Conservation (phyloP, 2,329 filamentous ascomycete species). For the Talaromyces rugulosus region DNA sequence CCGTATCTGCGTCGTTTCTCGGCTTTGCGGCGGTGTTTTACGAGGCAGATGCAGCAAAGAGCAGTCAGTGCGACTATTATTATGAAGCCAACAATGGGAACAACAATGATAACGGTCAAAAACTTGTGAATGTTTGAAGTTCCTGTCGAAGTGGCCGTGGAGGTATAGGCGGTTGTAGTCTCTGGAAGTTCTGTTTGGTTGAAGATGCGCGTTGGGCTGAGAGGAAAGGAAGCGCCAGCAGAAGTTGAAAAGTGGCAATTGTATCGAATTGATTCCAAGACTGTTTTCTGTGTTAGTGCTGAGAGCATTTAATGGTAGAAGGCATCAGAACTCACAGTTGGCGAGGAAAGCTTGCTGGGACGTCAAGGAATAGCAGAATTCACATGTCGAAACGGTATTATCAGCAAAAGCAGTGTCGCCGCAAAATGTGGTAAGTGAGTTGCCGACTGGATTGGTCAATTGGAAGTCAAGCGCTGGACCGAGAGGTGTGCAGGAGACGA, state of each 20-base stretch:
- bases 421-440: constrained; percentile 36
- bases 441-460: constrained; percentile 23
- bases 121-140: constrained; percentile 26
- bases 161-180: constrained; percentile 17
- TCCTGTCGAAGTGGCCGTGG: constrained; percentile 19
- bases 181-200: constrained; percentile 35
- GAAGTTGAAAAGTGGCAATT: constrained; percentile 39
- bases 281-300: constrained; percentile 19
- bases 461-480: constrained; percentile 28
- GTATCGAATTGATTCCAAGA: constrained; percentile 43
- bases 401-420: constrained; percentile 35
- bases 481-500: constrained; percentile 38
- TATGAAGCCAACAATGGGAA: constrained; percentile 41
- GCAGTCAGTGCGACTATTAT: constrained; percentile 29
- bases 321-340: constrained; percentile 35
- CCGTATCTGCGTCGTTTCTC: constrained; percentile 21
- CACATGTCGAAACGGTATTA: constrained; percentile 38
- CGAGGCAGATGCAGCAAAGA: constrained; percentile 39
- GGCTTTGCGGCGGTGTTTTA: constrained; percentile 39
- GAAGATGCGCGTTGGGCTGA: constrained; percentile 39
- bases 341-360: constrained; percentile 36
- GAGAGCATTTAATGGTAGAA: not conserved
- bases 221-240: constrained; percentile 33
- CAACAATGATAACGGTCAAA: constrained; percentile 35
- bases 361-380: constrained; percentile 41